Percentiles rank a stretch among this genome's conserved stretches.
Conservation (phyloP, 306 rosid species). For the Sesbania bispinosa region DNA sequence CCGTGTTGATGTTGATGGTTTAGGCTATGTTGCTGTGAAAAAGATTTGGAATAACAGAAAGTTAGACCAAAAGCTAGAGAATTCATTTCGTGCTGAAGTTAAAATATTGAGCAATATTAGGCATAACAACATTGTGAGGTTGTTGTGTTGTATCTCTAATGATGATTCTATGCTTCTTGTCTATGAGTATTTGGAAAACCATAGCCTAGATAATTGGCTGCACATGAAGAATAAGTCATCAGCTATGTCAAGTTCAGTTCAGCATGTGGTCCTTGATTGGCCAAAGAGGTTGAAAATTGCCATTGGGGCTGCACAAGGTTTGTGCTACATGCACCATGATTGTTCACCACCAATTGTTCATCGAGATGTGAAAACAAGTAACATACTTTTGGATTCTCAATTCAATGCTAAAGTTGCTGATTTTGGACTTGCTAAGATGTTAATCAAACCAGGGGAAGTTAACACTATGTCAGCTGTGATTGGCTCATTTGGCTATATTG, state of each 20-base stretch:
- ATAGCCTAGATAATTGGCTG: slow-evolving; percentile 34
- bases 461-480: slow-evolving; percentile 34
- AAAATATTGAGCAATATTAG: slow-evolving; percentile 31
- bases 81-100: slow-evolving; percentile 32
- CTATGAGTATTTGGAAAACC: slow-evolving; percentile 28
- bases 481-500: slow-evolving; percentile 39
- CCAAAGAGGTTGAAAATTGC: slow-evolving; percentile 38
- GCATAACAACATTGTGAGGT: slow-evolving; percentile 34
- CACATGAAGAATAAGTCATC: slow-evolving; percentile 14
- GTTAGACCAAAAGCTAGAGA: slow-evolving; percentile 28
- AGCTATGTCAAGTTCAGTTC: not conserved
- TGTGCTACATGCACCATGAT: slow-evolving; percentile 38
- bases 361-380: slow-evolving; percentile 37
- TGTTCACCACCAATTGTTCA: slow-evolving; percentile 37
- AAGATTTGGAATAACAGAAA: slow-evolving; percentile 23
- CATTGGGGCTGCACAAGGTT: slow-evolving; percentile 37
- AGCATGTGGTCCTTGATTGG: slow-evolving; percentile 25
- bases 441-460: slow-evolving; percentile 28
- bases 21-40: slow-evolving; percentile 36
- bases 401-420: slow-evolving; percentile 44
- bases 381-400: slow-evolving; percentile 36
- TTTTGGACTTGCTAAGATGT: slow-evolving; percentile 33
- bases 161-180: slow-evolving; percentile 35
- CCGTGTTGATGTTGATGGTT: slow-evolving; percentile 18
- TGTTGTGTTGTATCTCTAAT: slow-evolving; percentile 34